A percentile compares a stretch with the other conserved stretches of the same genome.
Conservation (phyloP, 495 filamentous ascomycete species). For the Arthonia radiata region DNA sequence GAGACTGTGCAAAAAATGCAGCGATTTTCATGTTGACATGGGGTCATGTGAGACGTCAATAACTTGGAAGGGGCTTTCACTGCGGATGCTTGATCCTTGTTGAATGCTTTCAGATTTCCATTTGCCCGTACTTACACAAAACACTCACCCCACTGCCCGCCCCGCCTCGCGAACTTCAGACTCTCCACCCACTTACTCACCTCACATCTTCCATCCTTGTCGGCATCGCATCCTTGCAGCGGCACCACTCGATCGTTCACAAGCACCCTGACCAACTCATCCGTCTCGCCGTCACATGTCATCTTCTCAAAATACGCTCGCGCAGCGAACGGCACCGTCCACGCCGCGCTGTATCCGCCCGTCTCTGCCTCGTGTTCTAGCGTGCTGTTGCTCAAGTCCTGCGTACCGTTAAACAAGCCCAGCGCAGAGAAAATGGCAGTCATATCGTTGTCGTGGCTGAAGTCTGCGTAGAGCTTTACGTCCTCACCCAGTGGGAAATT, state of each 20-base stretch:
- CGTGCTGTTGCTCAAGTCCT: slow-evolving; percentile 21
- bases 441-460: slow-evolving; percentile 75
- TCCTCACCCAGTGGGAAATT: slow-evolving; percentile 47
- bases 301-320: slow-evolving; percentile 70
- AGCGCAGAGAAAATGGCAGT: slow-evolving; percentile 44
- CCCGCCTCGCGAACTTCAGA: slow-evolving; percentile 39
- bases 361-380: slow-evolving; percentile 19
- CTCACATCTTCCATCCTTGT: slow-evolving; percentile 40
- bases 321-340: slow-evolving; percentile 58
- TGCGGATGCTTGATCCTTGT: too few relatives aligned
- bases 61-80: too few relatives aligned
- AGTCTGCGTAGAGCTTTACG: slow-evolving; percentile 59
- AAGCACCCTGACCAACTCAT: slow-evolving; percentile 45
- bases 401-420: slow-evolving; percentile 41
- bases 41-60: too few relatives aligned
- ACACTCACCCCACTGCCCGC: slow-evolving; percentile 49
- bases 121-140: too few relatives aligned
- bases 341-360: slow-evolving; percentile 38
- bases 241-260: slow-evolving; percentile 63
- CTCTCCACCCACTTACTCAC: slow-evolving; percentile 40
- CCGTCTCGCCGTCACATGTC: slow-evolving; percentile 24
- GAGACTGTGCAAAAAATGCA: too few relatives aligned
- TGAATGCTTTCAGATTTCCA: neutral
- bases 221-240: slow-evolving; percentile 38
- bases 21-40: too few relatives aligned